phyloP scores from a whole-genome alignment of 2,329 filamentous ascomycete genomes.

The Fusarium miscanthi region DNA sequence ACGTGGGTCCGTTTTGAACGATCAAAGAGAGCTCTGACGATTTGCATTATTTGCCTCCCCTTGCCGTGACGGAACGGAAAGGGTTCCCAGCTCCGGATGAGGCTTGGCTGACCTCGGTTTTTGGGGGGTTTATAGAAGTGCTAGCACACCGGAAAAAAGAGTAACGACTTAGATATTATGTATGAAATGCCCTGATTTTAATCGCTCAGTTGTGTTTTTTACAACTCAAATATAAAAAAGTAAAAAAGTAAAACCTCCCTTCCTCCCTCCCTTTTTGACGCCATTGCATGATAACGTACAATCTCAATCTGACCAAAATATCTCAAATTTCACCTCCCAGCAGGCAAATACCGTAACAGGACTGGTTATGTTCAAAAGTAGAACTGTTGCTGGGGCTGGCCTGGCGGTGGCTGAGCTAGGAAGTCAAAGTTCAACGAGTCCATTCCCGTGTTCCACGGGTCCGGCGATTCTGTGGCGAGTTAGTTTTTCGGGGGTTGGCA shows the following conservation, averaged over 20 bases:
- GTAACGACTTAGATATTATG: conserved; percentile 33
- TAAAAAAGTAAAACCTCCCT: conserved; percentile 6
- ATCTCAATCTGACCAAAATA: background rate
- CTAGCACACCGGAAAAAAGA: conserved; percentile 4
- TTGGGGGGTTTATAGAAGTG: too few species aligned
- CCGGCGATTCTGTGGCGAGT: conserved; percentile 63
- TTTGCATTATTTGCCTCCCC: conserved; percentile 22
- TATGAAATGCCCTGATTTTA: conserved; percentile 10
- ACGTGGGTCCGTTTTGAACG: conserved; percentile 54
- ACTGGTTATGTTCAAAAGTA: conserved; percentile 59
- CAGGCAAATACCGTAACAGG: background rate
- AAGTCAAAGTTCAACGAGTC: conserved; percentile 72
- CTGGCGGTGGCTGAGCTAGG: conserved; percentile 67
- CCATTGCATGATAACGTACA: conserved; percentile 20
- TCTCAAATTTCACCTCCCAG: background rate
- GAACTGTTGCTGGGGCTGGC: conserved; percentile 67
- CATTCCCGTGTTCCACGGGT: conserved; percentile 67
- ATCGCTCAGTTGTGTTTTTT: conserved; percentile 12
- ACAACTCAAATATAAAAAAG: conserved; percentile 15
- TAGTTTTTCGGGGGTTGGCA: conserved; percentile 9
- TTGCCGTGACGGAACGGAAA: background rate
- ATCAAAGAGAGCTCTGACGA: conserved; percentile 66
- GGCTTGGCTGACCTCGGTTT: background rate
- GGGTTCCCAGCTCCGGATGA: background rate
- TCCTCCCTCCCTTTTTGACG: conserved; percentile 5